phyloP scores from a whole-genome alignment of 2,329 filamentous ascomycete species.

The Diaporthe ampelina region DNA sequence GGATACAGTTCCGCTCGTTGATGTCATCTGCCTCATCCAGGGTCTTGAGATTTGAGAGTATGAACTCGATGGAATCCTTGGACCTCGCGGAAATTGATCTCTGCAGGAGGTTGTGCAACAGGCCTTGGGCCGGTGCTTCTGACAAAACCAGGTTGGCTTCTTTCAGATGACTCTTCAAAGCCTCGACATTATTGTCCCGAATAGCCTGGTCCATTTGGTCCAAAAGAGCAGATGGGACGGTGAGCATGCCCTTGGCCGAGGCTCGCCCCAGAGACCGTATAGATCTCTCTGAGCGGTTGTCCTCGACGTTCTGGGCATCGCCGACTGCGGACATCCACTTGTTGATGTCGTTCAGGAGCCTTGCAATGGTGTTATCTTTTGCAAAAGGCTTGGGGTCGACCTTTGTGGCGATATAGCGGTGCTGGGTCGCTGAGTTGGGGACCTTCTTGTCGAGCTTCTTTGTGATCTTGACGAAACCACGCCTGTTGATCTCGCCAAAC shows the following conservation, averaged over 20 bases:
- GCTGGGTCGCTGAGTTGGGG: conserved; percentile 80
- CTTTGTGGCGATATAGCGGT: conserved; percentile 89
- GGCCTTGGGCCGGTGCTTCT: conserved; percentile 69
- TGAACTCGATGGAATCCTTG: conserved; percentile 76
- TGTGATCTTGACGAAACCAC: conserved; percentile 97
- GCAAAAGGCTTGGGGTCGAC: conserved; percentile 92
- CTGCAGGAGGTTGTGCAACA: conserved; percentile 87
- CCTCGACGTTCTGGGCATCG: conserved; percentile 82
- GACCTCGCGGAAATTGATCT: conserved; percentile 80
- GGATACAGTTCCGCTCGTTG: conserved; percentile 93
- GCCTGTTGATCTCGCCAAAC: conserved; percentile 97
- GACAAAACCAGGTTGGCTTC: conserved; percentile 69
- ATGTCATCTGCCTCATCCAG: conserved; percentile 93
- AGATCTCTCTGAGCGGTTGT: conserved; percentile 81
- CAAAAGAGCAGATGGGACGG: conserved; percentile 76
- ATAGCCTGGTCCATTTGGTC: conserved; percentile 82
- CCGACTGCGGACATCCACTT: conserved; percentile 89
- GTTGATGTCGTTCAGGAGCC: conserved; percentile 77
- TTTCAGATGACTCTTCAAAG: conserved; percentile 69
- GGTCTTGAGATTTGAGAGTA: conserved; percentile 77
- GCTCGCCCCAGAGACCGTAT: conserved; percentile 82
- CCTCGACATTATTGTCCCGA: conserved; percentile 73
- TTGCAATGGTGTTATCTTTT: conserved; percentile 70
- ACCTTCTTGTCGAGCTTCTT: conserved; percentile 99
- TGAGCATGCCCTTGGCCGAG: conserved; percentile 81